Base-by-base conservation (phyloP, 2,329 filamentous ascomycete genomes). In the Phyllosticta citribraziliensis region DNA sequence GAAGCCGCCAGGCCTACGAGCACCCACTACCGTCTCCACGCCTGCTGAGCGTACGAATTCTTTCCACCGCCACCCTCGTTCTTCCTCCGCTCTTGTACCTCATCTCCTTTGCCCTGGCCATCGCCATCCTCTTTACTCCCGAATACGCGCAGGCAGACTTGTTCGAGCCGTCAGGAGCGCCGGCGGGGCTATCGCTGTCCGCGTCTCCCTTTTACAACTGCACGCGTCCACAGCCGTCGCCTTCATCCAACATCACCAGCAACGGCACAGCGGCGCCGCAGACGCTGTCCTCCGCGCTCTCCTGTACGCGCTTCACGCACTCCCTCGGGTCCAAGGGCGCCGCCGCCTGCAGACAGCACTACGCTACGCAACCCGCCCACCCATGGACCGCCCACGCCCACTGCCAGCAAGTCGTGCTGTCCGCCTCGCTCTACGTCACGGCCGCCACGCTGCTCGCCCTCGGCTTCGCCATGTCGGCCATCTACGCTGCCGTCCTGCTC, bases 151-250 rank as follows among this genome's bases (percentile, higher is more conserved):
- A 25, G 17, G 20, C 50, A 10, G 52, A 58, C 17, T 47, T 58
- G 4, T 40, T 52, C 50, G 51, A 52, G 47, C 35, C 56, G 5
- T 35, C 35, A 25, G 56, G 56, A 50, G 14, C 14, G 12, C 56
- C 50, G 25, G 52, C 33, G 27, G 56, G 50, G n/a, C 14, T 53
- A 25, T 50, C 52, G 25, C 10, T 58, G n/a, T 51, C 52, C 17
- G 51, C 56, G 27, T 58, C 56, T 17, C 56, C 56, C 50, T 58
- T 58, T 51, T 58, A 58, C 56, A 58, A 58, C 56, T 58, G 56
- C 56, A 58, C 56, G 47, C 52, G 52, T 14, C 27, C 27, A 30
- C 27, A 6, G 27, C 27, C 27, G 9, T 5, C 27, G 9, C 27
- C 27, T 11, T 10, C 33, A 12, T 12, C 33, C 25, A 40, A 1